These are phyloP conservation scores for Trematosphaeria pertusa DNA, from an alignment of 2,329 filamentous ascomycete genomes.

Conservation along the genomic window DNA sequence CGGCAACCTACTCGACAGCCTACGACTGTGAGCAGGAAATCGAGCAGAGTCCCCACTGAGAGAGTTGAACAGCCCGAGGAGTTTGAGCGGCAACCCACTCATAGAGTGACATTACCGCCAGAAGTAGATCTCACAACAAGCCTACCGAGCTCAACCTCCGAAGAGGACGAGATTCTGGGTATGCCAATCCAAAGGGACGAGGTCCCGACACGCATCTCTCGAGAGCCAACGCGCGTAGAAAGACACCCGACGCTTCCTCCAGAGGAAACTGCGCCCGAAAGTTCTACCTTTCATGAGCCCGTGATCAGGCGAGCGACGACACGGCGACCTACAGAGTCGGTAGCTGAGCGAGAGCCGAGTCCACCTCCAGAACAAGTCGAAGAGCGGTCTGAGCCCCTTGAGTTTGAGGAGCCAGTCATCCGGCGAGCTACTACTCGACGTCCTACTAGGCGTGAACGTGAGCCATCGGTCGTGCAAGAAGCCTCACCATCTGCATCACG, in stretches of 20 bases:
- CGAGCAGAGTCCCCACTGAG: neutral
- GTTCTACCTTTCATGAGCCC: neutral
- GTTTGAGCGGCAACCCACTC: no score
- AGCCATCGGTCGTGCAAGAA: conserved; percentile 1
- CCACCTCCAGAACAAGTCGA: neutral
- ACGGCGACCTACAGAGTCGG: neutral
- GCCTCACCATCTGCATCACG: neutral
- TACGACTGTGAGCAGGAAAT: neutral
- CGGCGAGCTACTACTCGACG: neutral
- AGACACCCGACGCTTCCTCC: neutral
- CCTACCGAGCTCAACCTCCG: neutral
- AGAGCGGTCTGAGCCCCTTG: neutral
- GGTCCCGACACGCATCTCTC: neutral
- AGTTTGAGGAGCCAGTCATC: neutral
- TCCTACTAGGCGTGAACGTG: neutral
- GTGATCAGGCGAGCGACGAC: neutral
- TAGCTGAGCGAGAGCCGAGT: neutral
- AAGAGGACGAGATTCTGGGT: neutral
- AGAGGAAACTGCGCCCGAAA: neutral
- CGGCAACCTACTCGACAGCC: neutral
- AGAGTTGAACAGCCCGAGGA: no score
- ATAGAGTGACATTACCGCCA: no score
- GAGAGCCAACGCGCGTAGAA: neutral
- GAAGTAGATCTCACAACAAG: no score
- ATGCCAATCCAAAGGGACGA: neutral